Evolutionary conservation across 2,329 filamentous ascomycete species (phyloP).

Genomic region (Cephalotrichum gorgonifer): DNA sequence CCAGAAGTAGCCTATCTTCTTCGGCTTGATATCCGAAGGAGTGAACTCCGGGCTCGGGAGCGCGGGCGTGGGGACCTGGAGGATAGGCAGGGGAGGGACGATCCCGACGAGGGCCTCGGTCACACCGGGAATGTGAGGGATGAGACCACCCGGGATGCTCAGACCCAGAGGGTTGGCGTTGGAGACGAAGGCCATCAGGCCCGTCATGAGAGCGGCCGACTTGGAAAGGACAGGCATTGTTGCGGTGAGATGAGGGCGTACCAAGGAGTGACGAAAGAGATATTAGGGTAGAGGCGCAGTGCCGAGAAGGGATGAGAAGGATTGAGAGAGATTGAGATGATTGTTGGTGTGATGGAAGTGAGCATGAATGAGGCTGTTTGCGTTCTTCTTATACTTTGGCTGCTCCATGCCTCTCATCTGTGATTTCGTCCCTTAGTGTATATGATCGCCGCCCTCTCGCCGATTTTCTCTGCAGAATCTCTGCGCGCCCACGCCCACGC

Average conservation of each 20-base stretch:
- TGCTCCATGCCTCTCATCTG: neutral
- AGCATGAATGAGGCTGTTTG: neutral
- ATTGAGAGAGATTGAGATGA: neutral
- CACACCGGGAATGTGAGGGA: slow-evolving; percentile 48
- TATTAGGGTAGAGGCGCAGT: neutral
- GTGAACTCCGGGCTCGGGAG: slow-evolving; percentile 42
- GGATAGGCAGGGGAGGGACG: slow-evolving; percentile 43
- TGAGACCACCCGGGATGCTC: slow-evolving; percentile 35
- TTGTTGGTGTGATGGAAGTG: neutral
- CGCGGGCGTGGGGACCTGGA: slow-evolving; percentile 49
- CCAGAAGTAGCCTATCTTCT: slow-evolving; percentile 59
- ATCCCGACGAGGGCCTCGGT: slow-evolving; percentile 42
- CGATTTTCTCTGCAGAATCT: neutral
- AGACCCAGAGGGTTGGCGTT: slow-evolving; percentile 18
- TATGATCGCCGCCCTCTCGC: neutral
- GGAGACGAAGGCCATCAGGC: neutral
- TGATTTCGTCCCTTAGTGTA: neutral
- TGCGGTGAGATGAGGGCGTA: neutral
- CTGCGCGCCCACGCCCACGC: too few relatives aligned
- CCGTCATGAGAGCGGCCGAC: slow-evolving; percentile 1
- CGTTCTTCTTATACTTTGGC: neutral
- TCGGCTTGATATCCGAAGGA: slow-evolving; percentile 45
- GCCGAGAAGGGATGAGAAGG: neutral
- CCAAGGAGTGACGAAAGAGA: neutral
- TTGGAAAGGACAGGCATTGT: neutral